A percentile compares a stretch with the other conserved stretches of the same genome.
These are phyloP conservation scores for Mycena sp. DNA, from an alignment of 1,284 basidiomycete genomes.

Conservation along the genomic window DNA sequence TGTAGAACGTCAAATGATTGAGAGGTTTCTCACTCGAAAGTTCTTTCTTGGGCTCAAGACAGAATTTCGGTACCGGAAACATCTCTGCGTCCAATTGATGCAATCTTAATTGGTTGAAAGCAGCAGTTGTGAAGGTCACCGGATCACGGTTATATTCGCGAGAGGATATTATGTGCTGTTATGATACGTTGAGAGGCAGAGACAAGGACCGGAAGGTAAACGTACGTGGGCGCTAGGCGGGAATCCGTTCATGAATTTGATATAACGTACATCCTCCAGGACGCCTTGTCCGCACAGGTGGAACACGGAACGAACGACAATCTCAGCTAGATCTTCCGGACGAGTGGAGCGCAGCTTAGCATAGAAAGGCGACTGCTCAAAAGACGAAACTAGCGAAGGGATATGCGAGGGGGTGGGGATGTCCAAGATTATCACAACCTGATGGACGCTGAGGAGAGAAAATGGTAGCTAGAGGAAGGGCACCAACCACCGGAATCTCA, in stretches of 20 bases:
- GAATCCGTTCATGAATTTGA: slow-evolving; percentile 76
- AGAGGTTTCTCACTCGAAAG: slow-evolving; percentile 50
- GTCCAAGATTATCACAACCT: slow-evolving; percentile 72
- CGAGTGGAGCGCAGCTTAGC: slow-evolving; percentile 55
- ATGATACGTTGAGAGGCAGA: slow-evolving; percentile 16
- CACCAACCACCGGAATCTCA: slow-evolving; percentile 22
- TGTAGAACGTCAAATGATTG: neutral
- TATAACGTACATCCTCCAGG: slow-evolving; percentile 75
- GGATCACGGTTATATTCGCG: slow-evolving; percentile 68
- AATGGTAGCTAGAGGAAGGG: neutral
- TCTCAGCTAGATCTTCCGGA: slow-evolving; percentile 51
- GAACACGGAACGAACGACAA: slow-evolving; percentile 66
- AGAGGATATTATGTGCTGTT: slow-evolving; percentile 76
- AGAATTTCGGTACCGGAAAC: slow-evolving; percentile 77
- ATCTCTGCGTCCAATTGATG: slow-evolving; percentile 77
- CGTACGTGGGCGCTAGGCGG: slow-evolving; percentile 66
- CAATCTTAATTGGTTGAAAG: slow-evolving; percentile 77
- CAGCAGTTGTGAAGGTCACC: slow-evolving; percentile 80
- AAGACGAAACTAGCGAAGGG: slow-evolving; percentile 61
- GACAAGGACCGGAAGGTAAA: neutral
- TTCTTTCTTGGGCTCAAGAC: slow-evolving; percentile 48
- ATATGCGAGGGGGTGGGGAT: slow-evolving; percentile 71
- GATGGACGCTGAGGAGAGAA: neutral
- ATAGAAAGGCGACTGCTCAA: slow-evolving; percentile 61
- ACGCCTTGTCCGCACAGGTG: slow-evolving; percentile 77